Evolutionary conservation across 2,329 filamentous ascomycete genomes (phyloP).

Genomic region (Penicillium sp.): DNA sequence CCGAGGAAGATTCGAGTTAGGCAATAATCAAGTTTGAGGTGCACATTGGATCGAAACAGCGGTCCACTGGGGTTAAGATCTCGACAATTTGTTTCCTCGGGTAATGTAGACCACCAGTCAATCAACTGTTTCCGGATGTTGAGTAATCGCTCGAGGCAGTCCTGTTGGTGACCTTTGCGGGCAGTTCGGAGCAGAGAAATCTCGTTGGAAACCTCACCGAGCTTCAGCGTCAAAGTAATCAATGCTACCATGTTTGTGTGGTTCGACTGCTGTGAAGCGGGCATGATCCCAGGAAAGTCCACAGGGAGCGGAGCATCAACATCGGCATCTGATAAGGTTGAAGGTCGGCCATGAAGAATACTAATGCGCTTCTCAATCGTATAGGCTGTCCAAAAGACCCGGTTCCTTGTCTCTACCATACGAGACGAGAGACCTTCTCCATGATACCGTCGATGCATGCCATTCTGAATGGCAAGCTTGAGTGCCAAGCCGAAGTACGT

Average conservation of each 20-base stretch:
- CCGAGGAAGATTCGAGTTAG: constrained; percentile 52
- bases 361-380: constrained; percentile 55
- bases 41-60: constrained; percentile 47
- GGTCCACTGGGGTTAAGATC: constrained; percentile 41
- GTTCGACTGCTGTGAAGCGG: constrained; percentile 40
- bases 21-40: constrained; percentile 51
- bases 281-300: constrained; percentile 44
- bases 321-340: constrained; percentile 50
- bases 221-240: constrained; percentile 43
- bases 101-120: constrained; percentile 42
- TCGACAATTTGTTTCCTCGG: constrained; percentile 36
- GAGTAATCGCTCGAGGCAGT: constrained; percentile 39
- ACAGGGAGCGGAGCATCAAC: constrained; percentile 52
- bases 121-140: constrained; percentile 36
- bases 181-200: constrained; percentile 40
- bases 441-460: constrained; percentile 53
- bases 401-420: constrained; percentile 51
- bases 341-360: constrained; percentile 53
- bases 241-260: constrained; percentile 46
- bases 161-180: constrained; percentile 37
- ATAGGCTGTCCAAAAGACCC: constrained; percentile 56
- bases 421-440: constrained; percentile 46
- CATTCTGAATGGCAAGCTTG: constrained; percentile 56
- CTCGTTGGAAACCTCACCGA: constrained; percentile 39
- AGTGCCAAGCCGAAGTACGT: constrained; percentile 54